Base-by-base conservation (phyloP, 345 rosid genomes). In the Syzygium aromaticum region DNA sequence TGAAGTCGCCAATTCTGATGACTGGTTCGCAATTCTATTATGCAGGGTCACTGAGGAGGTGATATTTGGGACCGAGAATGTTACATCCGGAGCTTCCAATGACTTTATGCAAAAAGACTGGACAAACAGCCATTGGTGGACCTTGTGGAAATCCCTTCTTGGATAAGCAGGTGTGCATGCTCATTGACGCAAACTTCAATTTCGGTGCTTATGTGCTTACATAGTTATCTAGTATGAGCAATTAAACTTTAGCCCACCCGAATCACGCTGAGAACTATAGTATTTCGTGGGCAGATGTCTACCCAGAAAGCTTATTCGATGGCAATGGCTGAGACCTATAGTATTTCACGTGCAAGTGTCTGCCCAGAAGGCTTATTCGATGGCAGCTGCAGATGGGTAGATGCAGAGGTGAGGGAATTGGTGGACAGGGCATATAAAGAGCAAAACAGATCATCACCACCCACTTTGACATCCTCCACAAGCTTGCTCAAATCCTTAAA, bases 91-190 rank as follows among this genome's bases (percentile, higher is more conserved):
- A 88, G 99, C 99, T 90, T 98, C 99, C 5, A 98, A 93, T 54
- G 99, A 96, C 91, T 96, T 98, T 93, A 96, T 98, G 99, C 98
- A 98, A 95, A 90, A 98, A 95, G 93, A 98, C 96, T 57, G 99
- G 99, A 52, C 99, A 98, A 90, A 91, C 96, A 84, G 99, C 98
- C 23, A 94, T 98, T 64, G 99, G 99, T 16, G 98, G 98, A 86
- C 91, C 95, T 53, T 99, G 99, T 85, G 99, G 99, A 89, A 95
- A 98, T 84, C 99, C 99, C 61, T 98, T 98, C 93, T 88, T 98
- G 90, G 99, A 99, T 59, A 99, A 95, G 88, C 94, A 92, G 95
- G 93, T 92, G 67, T 30, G 54, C 11, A 57, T 86, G 33, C 86
- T 54, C 38, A 52, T 82, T 25, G 85, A 87, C 51, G 33, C 84